Base-by-base conservation (phyloP, 495 filamentous ascomycete genomes). In the Aspergillus kassunensis region DNA sequence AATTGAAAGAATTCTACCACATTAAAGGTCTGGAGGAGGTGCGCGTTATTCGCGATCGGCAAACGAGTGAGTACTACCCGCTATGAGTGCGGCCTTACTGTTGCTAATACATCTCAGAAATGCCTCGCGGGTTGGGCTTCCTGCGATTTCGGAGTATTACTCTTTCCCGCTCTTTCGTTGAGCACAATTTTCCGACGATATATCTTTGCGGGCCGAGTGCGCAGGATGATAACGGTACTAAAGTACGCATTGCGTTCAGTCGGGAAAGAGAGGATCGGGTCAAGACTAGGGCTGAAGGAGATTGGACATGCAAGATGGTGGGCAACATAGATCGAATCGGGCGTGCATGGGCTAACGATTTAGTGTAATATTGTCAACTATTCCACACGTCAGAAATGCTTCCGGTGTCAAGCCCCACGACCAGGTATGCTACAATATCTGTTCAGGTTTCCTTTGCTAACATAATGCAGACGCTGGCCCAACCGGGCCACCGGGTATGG, bases 291-390 rank as follows among this genome's bases (percentile, higher is more conserved):
- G 75, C 74, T 0, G 86, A 85, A 19, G 84, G 84, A 21, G 86
- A 90, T 58, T 95, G 89, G 89, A 84, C 76, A 13, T 95, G 89
- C 58, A 73, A 80, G 46, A 79, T 80, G 59, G 88, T 91, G 61
- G 40, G n/a, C 36, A 12, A 24, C 4, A 33, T 37, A 8, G 20
- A 31, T 13, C n/a, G n/a, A 31, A 23, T 24, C 9, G 24, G 33
- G 7, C 12, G 16, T 20, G 9, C 16, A 19, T 44, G 8, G 18
- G 44, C 53, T 59, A 23, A 61, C 18, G 33, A 18, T 7, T 10
- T 15, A 93, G 89, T 92, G 89, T 62, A 73, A 79, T 33, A 79
- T 83, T 45, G 63, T 84, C 36, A 95, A 93, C 61, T 92, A 82
- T 53, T 74, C 86, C 0, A 80, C 82, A 27, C 82, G 88, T 31